Evolutionary conservation across 2,329 filamentous ascomycete genomes (phyloP).

Genomic region (Ceratocystiopsis sp.): DNA sequence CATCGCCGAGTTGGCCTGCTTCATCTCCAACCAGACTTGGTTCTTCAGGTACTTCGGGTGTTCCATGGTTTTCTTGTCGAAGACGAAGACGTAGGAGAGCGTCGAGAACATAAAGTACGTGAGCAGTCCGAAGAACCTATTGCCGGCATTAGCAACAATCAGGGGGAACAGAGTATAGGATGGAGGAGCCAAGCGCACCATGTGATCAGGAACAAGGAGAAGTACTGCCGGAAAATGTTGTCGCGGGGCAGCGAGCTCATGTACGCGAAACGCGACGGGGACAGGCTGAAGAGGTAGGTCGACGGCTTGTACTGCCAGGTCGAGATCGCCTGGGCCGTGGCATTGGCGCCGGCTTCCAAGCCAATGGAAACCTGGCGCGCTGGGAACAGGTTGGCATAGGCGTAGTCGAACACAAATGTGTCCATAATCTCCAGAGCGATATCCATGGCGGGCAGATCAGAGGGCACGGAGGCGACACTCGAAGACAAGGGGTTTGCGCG

Average conservation of each 20-base stretch:
- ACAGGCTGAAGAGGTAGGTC: slow-evolving; percentile 48
- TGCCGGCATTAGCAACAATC: neutral
- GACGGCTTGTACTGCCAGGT: slow-evolving; percentile 57
- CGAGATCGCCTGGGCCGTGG: slow-evolving; percentile 39
- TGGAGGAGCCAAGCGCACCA: slow-evolving; percentile 36
- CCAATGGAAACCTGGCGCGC: slow-evolving; percentile 34
- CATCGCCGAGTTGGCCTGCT: slow-evolving; percentile 58
- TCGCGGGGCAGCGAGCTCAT: slow-evolving; percentile 63
- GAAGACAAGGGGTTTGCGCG: too few species aligned
- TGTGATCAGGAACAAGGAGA: slow-evolving; percentile 68
- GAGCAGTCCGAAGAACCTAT: slow-evolving; percentile 67
- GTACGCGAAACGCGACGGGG: slow-evolving; percentile 62
- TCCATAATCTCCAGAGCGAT: slow-evolving; percentile 77
- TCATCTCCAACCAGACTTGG: slow-evolving; percentile 74
- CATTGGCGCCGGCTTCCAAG: slow-evolving; percentile 31
- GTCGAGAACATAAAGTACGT: slow-evolving; percentile 75
- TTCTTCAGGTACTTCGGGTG: slow-evolving; percentile 94
- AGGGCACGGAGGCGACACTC: neutral
- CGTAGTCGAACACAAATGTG: slow-evolving; percentile 61
- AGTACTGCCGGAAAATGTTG: slow-evolving; percentile 55
- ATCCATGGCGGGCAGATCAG: slow-evolving; percentile 46
- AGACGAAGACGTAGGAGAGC: slow-evolving; percentile 74
- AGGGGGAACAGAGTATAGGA: neutral
- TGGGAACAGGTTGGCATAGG: slow-evolving; percentile 60
- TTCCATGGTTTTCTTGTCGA: slow-evolving; percentile 75